A percentile compares a stretch with the other conserved stretches of the same genome.
These are phyloP conservation scores for Sphaerulina populicola DNA, from an alignment of 2,329 filamentous ascomycete species.

Conservation along the genomic window DNA sequence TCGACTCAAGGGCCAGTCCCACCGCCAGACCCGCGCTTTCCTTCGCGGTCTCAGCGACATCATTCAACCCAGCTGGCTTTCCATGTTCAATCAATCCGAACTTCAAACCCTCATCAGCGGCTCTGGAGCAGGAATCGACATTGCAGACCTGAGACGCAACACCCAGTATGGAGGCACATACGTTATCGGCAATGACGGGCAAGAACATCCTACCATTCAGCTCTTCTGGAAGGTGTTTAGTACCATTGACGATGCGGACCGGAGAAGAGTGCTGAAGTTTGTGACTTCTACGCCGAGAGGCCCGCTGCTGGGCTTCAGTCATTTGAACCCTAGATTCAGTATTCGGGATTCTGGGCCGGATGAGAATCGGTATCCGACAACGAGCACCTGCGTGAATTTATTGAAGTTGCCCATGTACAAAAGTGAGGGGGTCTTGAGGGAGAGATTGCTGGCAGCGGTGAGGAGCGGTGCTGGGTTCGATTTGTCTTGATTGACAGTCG, in stretches of 20 bases:
- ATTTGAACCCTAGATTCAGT: constrained; percentile 76
- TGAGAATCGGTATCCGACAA: constrained; percentile 73
- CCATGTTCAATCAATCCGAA: constrained; percentile 97
- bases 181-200: constrained; percentile 73
- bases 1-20: constrained; percentile 71
- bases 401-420: constrained; percentile 82
- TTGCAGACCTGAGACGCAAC: constrained; percentile 74
- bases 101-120: constrained; percentile 89
- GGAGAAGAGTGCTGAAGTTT: constrained; percentile 83
- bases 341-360: constrained; percentile 77
- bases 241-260: constrained; percentile 63
- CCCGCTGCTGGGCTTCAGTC: constrained; percentile 78
- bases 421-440: constrained; percentile 55
- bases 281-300: constrained; percentile 89
- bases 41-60: constrained; percentile 77
- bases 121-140: constrained; percentile 68
- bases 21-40: constrained; percentile 77
- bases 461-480: constrained; percentile 90
- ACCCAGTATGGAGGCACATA: constrained; percentile 86
- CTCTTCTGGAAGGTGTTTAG: constrained; percentile 90
- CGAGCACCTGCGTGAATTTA: constrained; percentile 92
- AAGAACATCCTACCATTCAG: constrained; percentile 76
- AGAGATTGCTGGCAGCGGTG: constrained; percentile 82
- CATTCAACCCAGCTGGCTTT: constrained; percentile 85
- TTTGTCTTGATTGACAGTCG: constrained; percentile 48